Evolutionary conservation across 1,139 yeast genomes (phyloP).

Genomic region (Pichia sp.): DNA sequence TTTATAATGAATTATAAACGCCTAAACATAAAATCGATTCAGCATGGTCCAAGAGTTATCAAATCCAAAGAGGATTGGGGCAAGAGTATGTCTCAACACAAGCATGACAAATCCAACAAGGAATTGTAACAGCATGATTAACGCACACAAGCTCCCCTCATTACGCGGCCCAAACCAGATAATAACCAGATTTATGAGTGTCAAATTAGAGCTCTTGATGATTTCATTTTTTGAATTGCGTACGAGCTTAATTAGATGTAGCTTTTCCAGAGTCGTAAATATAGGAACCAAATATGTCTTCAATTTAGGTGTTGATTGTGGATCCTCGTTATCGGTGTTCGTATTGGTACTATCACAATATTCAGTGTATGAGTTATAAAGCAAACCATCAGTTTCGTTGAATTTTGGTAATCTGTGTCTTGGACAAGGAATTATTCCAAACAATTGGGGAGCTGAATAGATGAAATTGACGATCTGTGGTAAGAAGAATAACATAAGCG

Average conservation of each 20-base stretch:
- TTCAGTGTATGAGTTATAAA: conserved; percentile 68
- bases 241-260: conserved; percentile 46
- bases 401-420: conserved; percentile 87
- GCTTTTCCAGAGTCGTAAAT: conserved; percentile 33
- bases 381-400: conserved; percentile 55
- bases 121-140: conserved; percentile 57
- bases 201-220: conserved; percentile 66
- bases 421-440: conserved; percentile 86
- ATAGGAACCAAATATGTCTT: conserved; percentile 27
- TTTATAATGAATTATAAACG: not conserved
- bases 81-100: conserved; percentile 71
- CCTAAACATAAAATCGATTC: conserved; percentile 19
- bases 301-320: not conserved
- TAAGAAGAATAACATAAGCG: conserved; percentile 72
- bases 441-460: conserved; percentile 85
- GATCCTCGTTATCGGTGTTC: conserved; percentile 11
- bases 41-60: conserved; percentile 51
- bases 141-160: conserved; percentile 65
- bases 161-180: conserved; percentile 88
- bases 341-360: conserved; percentile 22
- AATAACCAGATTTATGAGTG: conserved; percentile 72
- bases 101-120: conserved; percentile 60
- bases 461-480: conserved; percentile 89
- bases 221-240: conserved; percentile 27
- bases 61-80: conserved; percentile 80